A percentile compares a stretch with the other conserved stretches of the same genome.
Evolutionary conservation across 768 basidiomycete species (phyloP).

Genomic region (Trametes coccinea): DNA sequence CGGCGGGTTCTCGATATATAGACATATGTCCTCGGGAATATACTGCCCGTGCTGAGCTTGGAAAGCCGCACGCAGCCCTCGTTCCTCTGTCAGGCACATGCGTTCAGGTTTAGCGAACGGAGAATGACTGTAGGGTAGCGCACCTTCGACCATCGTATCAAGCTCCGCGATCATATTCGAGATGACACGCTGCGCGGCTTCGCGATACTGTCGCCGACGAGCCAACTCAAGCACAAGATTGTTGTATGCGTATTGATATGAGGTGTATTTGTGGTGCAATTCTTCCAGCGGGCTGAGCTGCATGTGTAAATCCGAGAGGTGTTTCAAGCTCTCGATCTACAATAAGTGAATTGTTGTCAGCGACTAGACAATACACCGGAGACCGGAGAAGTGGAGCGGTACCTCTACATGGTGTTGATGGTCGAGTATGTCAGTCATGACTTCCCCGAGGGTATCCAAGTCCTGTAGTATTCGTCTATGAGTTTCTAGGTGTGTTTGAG

Average conservation of each 20-base stretch:
- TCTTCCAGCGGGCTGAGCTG: slow-evolving; percentile 63
- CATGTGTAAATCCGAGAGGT: slow-evolving; percentile 56
- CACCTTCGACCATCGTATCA: slow-evolving; percentile 66
- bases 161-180: slow-evolving; percentile 66
- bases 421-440: slow-evolving; percentile 76
- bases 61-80: slow-evolving; percentile 61
- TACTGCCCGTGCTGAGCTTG: slow-evolving; percentile 71
- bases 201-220: slow-evolving; percentile 64
- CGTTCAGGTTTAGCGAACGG: background rate
- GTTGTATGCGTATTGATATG: slow-evolving; percentile 72
- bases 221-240: slow-evolving; percentile 74
- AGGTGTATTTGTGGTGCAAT: slow-evolving; percentile 63
- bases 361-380: background rate
- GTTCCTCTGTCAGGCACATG: slow-evolving; percentile 59
- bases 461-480: slow-evolving; percentile 56
- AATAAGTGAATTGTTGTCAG: background rate
- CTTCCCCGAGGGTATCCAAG: slow-evolving; percentile 75
- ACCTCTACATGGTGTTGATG: slow-evolving; percentile 73
- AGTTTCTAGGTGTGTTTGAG: slow-evolving; percentile 50
- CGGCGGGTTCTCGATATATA: slow-evolving; percentile 73
- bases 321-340: slow-evolving; percentile 54
- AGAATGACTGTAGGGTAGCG: slow-evolving; percentile 5
- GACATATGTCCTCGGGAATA: slow-evolving; percentile 78
- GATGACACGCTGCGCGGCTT: slow-evolving; percentile 64
- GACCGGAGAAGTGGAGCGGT: slow-evolving; percentile 5